Conservation (phyloP, 805 yeast species). For the Wickerhamomyces silvicola region DNA sequence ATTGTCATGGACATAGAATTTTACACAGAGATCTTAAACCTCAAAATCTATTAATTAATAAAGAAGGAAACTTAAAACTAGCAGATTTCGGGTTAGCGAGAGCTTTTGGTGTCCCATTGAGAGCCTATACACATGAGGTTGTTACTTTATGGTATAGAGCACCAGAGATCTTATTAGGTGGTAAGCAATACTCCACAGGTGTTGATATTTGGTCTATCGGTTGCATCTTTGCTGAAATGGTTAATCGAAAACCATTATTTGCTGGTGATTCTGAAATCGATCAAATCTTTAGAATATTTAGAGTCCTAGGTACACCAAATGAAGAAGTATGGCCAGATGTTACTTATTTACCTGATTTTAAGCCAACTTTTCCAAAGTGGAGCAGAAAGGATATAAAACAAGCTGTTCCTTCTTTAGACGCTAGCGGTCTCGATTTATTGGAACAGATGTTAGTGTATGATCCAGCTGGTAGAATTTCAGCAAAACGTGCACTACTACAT, state of each 20-base stretch:
- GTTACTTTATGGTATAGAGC: constrained; percentile 98
- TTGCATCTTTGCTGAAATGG: constrained; percentile 97
- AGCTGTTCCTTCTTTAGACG: constrained; percentile 73
- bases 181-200: constrained; percentile 95
- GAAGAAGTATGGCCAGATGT: constrained; percentile 96
- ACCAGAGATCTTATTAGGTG: constrained; percentile 93
- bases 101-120: constrained; percentile 94
- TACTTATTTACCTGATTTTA: constrained; percentile 83
- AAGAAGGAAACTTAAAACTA: constrained; percentile 87
- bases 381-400: constrained; percentile 60
- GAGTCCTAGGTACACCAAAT: constrained; percentile 89
- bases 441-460: constrained; percentile 79
- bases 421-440: constrained; percentile 77
- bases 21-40: constrained; percentile 96
- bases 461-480: constrained; percentile 90
- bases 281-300: constrained; percentile 88
- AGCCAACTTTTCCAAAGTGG: constrained; percentile 92
- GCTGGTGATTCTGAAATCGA: constrained; percentile 98
- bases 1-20: constrained; percentile 92
- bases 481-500: constrained; percentile 85
- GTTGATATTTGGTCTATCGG: constrained; percentile 99
- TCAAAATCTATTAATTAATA: constrained; percentile 88
- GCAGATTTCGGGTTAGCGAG: constrained; percentile 95
- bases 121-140: constrained; percentile 97
- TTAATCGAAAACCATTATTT: constrained; percentile 87